Percentiles rank a stretch among this genome's conserved stretches.
phyloP scores from a whole-genome alignment of 164 flowering plant species.

The Magnolia kwangsiensis region DNA sequence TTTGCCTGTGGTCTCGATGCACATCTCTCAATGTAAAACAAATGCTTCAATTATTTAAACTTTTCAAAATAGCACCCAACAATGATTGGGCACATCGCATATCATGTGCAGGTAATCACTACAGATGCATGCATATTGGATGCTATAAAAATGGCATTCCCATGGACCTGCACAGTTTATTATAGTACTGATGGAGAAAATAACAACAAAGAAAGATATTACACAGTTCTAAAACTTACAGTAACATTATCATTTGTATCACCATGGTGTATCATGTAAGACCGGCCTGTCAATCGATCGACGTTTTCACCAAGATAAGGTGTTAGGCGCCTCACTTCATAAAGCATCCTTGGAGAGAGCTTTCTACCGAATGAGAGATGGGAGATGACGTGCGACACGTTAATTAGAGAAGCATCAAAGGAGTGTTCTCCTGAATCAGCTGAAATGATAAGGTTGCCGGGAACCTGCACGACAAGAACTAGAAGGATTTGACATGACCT shows the following conservation, averaged over 20 bases:
- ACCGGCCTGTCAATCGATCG: slow-evolving; percentile 58
- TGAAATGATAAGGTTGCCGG: slow-evolving; percentile 85
- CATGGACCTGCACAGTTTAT: not conserved
- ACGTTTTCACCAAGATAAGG: slow-evolving; percentile 80
- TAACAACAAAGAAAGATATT: no score
- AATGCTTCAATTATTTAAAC: no score
- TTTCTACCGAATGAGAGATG: slow-evolving; percentile 82
- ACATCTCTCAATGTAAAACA: no score
- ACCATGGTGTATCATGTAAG: slow-evolving; percentile 46
- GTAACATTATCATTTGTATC: slow-evolving; percentile 65
- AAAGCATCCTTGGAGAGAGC: slow-evolving; percentile 47
- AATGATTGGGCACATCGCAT: no score
- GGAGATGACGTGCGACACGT: slow-evolving; percentile 81
- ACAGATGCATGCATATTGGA: no score
- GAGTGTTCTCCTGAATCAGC: slow-evolving; percentile 91
- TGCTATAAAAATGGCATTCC: not conserved
- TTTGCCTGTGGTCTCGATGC: no score
- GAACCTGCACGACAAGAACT: slow-evolving; percentile 59
- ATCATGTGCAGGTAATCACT: no score
- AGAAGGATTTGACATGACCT: no score
- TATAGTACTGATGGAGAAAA: no score
- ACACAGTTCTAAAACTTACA: slow-evolving; percentile 40
- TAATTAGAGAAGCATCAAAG: slow-evolving; percentile 86
- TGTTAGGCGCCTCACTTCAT: slow-evolving; percentile 56
- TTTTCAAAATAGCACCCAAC: no score